A percentile compares a stretch with the other conserved stretches of the same genome.
These are phyloP conservation scores for Colletotrichum trifolii DNA, from an alignment of 2,329 filamentous ascomycete species.

Conservation along the genomic window DNA sequence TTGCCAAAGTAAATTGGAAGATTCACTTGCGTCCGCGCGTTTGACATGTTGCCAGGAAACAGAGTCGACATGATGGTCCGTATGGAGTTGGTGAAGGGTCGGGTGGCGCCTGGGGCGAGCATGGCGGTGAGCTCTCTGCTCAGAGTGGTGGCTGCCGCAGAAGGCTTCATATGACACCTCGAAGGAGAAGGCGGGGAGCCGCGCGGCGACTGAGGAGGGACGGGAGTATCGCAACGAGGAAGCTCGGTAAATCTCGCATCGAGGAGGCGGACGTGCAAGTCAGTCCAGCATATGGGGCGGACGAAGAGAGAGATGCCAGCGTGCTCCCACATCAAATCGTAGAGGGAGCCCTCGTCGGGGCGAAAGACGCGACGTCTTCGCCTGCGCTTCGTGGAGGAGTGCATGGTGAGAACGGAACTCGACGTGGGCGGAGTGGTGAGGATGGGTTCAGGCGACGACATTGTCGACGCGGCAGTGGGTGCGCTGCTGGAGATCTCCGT, in stretches of 20 bases:
- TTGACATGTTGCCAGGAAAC: slow-evolving; percentile 51
- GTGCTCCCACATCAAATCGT: slow-evolving; percentile 62
- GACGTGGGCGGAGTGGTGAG: slow-evolving; percentile 26
- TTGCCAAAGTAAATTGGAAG: slow-evolving; percentile 62
- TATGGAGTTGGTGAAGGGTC: slow-evolving; percentile 54
- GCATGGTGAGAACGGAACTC: slow-evolving; percentile 6
- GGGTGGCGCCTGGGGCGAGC: slow-evolving; percentile 47
- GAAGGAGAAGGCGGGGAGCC: slow-evolving; percentile 48
- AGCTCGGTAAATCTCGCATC: slow-evolving; percentile 57
- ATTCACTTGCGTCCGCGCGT: slow-evolving; percentile 44
- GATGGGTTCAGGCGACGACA: slow-evolving; percentile 28
- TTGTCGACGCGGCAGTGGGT: slow-evolving; percentile 13
- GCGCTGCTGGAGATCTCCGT: slow-evolving; percentile 32
- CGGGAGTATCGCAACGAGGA: slow-evolving; percentile 53
- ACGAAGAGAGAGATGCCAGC: slow-evolving; percentile 60
- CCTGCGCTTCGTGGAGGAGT: slow-evolving; percentile 38
- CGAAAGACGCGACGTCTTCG: slow-evolving; percentile 47
- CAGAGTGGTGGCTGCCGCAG: slow-evolving; percentile 54
- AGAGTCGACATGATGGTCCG: slow-evolving; percentile 57
- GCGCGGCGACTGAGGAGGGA: slow-evolving; percentile 45
- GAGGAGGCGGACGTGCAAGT: slow-evolving; percentile 60
- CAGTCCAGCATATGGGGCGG: slow-evolving; percentile 67
- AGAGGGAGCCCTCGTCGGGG: slow-evolving; percentile 61
- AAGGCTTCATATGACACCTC: slow-evolving; percentile 51
- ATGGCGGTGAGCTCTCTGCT: slow-evolving; percentile 57